phyloP scores from a whole-genome alignment of 2,329 filamentous ascomycete species.

The Cladosporium sp. region DNA sequence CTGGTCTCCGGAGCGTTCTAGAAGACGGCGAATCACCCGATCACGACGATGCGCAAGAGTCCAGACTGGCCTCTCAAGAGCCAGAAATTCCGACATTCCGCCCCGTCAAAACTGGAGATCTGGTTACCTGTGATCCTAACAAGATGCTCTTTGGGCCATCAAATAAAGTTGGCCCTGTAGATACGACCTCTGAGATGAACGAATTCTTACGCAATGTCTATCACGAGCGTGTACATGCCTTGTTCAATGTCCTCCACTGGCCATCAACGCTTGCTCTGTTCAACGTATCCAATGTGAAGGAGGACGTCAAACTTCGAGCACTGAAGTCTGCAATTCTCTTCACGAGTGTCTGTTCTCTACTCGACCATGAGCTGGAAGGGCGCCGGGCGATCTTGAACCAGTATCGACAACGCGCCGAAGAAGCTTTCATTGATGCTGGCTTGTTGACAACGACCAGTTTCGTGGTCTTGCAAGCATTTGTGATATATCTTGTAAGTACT shows the following conservation, averaged over 20 bases:
- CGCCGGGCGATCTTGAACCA: background rate
- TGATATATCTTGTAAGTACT: conserved; percentile 3
- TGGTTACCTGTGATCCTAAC: background rate
- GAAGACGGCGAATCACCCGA: background rate
- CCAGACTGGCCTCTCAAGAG: background rate
- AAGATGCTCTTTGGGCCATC: background rate
- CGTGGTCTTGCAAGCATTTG: conserved; percentile 3
- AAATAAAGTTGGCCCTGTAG: background rate
- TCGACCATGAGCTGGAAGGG: background rate
- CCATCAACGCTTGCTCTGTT: background rate
- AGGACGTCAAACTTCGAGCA: background rate
- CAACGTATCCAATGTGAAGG: background rate
- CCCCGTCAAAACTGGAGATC: background rate
- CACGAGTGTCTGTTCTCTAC: background rate
- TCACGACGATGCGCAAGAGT: background rate
- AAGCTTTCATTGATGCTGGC: background rate
- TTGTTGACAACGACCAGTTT: background rate
- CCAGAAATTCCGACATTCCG: too few species aligned
- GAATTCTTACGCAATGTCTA: conserved; percentile 1
- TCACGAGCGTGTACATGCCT: background rate
- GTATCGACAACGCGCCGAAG: background rate
- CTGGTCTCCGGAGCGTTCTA: background rate
- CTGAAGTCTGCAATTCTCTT: background rate
- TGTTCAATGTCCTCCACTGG: conserved; percentile 8
- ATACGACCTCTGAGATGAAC: background rate